These are phyloP conservation scores for Metschnikowia koreensis DNA, from an alignment of 805 yeast genomes.

Conservation along the genomic window DNA sequence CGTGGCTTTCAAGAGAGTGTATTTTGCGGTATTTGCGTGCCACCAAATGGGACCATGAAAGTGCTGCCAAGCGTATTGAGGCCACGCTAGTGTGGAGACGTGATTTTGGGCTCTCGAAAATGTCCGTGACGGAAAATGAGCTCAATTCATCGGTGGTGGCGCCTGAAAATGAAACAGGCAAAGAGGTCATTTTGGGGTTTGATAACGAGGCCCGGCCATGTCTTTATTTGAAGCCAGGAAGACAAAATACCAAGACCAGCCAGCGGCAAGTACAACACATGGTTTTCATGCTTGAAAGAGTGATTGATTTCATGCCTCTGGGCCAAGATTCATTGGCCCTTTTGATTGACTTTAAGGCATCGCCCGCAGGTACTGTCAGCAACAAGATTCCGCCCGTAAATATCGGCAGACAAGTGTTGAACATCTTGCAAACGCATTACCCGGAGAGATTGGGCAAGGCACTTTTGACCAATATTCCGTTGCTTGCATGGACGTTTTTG, in stretches of 20 bases:
- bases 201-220: conserved; percentile 92
- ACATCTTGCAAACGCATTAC: conserved; percentile 93
- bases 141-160: conserved; percentile 55
- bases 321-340: conserved; percentile 94
- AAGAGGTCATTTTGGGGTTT: conserved; percentile 85
- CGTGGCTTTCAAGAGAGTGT: conserved; percentile 94
- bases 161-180: conserved; percentile 85
- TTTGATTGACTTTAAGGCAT: conserved; percentile 86
- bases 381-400: conserved; percentile 85
- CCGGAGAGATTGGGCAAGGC: conserved; percentile 97
- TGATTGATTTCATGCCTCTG: conserved; percentile 90
- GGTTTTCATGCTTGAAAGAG: conserved; percentile 89
- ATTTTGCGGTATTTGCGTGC: conserved; percentile 87
- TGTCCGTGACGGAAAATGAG: conserved; percentile 42
- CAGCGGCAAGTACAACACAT: conserved; percentile 93
- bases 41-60: conserved; percentile 79
- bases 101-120: conserved; percentile 66
- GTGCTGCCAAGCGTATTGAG: conserved; percentile 71
- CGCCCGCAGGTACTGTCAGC: conserved; percentile 56
- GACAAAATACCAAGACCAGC: conserved; percentile 91
- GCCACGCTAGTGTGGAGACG: conserved; percentile 90
- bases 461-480: conserved; percentile 86
- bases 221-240: conserved; percentile 85
- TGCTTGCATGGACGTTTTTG: conserved; percentile 89
- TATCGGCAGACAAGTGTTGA: conserved; percentile 87